Evolutionary conservation across 2,329 filamentous ascomycete species (phyloP).

Genomic region (Pseudogymnoascus sp.): DNA sequence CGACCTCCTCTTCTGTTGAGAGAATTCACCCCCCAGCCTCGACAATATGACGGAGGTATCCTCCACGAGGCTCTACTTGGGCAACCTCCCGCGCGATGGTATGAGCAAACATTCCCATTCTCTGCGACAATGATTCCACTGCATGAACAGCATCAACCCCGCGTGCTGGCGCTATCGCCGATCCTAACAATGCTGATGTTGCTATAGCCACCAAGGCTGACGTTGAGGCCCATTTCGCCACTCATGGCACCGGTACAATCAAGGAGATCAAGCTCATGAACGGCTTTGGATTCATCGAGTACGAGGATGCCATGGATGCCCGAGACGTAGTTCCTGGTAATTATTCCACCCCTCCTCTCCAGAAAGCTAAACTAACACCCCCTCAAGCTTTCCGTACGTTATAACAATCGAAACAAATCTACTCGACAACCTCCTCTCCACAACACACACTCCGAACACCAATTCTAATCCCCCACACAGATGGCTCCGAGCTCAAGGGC

Average conservation of each 20-base stretch:
- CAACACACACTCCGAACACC: constrained; percentile 14
- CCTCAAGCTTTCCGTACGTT: constrained; percentile 46
- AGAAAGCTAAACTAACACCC: constrained; percentile 20
- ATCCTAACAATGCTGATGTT: neutral
- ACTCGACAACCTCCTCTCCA: constrained; percentile 28
- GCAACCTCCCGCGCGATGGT: constrained; percentile 96
- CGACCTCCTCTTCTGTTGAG: neutral
- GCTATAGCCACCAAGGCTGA: constrained; percentile 84
- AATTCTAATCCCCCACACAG: constrained; percentile 39
- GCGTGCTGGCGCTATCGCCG: neutral
- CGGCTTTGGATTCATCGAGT: constrained; percentile 98
- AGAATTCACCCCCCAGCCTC: neutral
- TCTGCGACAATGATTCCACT: constrained; percentile 4
- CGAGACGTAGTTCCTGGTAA: constrained; percentile 97
- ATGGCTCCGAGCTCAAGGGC: constrained; percentile 97
- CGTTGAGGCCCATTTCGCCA: constrained; percentile 90
- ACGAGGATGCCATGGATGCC: constrained; percentile 96
- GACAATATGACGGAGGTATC: constrained; percentile 71
- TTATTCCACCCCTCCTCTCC: constrained; percentile 19
- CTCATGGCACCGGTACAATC: constrained; percentile 93
- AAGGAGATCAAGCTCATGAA: constrained; percentile 99
- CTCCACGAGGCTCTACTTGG: constrained; percentile 89
- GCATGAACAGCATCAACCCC: constrained; percentile 5
- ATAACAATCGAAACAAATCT: constrained; percentile 20
- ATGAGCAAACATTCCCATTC: constrained; percentile 34